Percentiles rank a stretch among this genome's conserved stretches.
Conservation (phyloP, 2,329 filamentous ascomycete genomes). For the Aspergillus tamarii region DNA sequence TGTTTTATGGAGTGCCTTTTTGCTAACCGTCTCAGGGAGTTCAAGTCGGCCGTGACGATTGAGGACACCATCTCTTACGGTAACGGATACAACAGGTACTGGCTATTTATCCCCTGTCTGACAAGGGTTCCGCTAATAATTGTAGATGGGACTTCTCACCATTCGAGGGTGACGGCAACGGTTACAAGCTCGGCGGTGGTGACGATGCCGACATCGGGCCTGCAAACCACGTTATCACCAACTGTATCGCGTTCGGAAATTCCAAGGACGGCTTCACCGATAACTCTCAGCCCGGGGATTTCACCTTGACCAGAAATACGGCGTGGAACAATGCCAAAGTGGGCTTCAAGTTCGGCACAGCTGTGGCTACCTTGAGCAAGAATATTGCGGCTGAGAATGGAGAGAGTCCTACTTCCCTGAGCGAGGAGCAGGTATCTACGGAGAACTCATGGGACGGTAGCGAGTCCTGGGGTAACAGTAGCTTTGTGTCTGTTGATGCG, state of each 20-base stretch:
- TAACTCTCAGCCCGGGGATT: slow-evolving; percentile 23
- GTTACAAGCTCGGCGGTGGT: slow-evolving; percentile 24
- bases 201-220: slow-evolving; percentile 19
- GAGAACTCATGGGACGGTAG: slow-evolving; percentile 21
- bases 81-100: slow-evolving; percentile 22
- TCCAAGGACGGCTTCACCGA: slow-evolving; percentile 23
- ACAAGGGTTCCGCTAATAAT: neutral
- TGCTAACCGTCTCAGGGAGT: slow-evolving; percentile 16
- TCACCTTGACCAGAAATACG: slow-evolving; percentile 19
- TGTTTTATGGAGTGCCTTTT: neutral
- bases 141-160: slow-evolving; percentile 21
- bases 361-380: slow-evolving; percentile 15
- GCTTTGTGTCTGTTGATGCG: slow-evolving; percentile 22
- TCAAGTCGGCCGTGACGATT: slow-evolving; percentile 23
- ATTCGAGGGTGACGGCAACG: slow-evolving; percentile 25
- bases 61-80: slow-evolving; percentile 22
- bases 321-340: slow-evolving; percentile 21
- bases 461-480: slow-evolving; percentile 13
- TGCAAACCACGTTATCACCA: slow-evolving; percentile 20
- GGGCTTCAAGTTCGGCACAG: slow-evolving; percentile 19
- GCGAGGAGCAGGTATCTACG: slow-evolving; percentile 12
- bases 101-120: too few relatives aligned
- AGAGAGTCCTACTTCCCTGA: slow-evolving; percentile 15
- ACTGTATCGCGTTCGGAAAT: slow-evolving; percentile 21
- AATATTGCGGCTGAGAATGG: slow-evolving; percentile 22